A percentile compares a stretch with the other conserved stretches of the same genome.
Evolutionary conservation across 768 basidiomycete species (phyloP).

Genomic region (Sarcomyxa edulis): DNA sequence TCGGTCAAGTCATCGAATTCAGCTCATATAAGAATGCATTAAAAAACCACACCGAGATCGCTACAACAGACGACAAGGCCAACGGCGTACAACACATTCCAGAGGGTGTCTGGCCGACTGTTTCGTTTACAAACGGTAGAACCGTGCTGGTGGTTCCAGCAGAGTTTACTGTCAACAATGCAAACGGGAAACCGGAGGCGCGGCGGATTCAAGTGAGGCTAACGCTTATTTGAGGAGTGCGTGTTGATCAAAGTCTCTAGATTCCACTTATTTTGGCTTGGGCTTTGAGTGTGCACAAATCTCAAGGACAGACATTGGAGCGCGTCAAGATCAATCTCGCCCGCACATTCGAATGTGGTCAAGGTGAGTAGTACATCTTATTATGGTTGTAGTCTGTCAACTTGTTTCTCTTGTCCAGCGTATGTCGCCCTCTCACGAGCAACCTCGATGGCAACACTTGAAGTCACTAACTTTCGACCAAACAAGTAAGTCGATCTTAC

Average conservation of each 20-base stretch:
- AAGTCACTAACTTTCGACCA: conserved; percentile 60
- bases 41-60: conserved; percentile 29
- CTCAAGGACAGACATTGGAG: conserved; percentile 85
- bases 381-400: too few species aligned
- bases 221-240: background rate
- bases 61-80: conserved; percentile 25
- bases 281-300: conserved; percentile 87
- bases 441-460: conserved; percentile 56
- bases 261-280: conserved; percentile 78
- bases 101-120: conserved; percentile 48
- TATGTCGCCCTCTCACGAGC: conserved; percentile 75
- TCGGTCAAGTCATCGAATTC: conserved; percentile 52
- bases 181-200: conserved; percentile 54
- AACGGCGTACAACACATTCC: conserved; percentile 1
- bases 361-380: conserved; percentile 46
- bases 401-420: too few species aligned
- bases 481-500: conserved; percentile 45
- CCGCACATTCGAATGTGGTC: conserved; percentile 75
- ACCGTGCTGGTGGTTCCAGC: conserved; percentile 44
- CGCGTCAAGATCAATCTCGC: conserved; percentile 76
- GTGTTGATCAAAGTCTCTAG: conserved; percentile 24
- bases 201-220: conserved; percentile 46
- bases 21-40: conserved; percentile 36
- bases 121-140: conserved; percentile 48
- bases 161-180: conserved; percentile 62